phyloP scores from a whole-genome alignment of 768 basidiomycete species.

The Lentinula lateritia region DNA sequence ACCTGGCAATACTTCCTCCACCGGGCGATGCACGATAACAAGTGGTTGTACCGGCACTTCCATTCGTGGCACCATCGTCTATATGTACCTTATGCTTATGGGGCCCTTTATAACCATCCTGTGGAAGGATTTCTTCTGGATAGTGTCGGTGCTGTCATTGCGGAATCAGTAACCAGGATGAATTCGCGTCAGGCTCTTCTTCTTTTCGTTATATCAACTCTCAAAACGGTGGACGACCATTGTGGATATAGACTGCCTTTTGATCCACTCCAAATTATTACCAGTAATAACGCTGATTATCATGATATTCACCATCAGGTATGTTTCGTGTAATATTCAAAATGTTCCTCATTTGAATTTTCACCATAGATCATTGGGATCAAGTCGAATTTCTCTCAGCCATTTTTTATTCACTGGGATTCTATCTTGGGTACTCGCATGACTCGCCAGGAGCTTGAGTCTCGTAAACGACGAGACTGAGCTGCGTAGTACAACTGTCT shows the following conservation, averaged over 20 bases:
- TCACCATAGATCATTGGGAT: conserved; percentile 63
- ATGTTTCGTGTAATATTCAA: neutral
- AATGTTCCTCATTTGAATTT: neutral
- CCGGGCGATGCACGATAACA: conserved; percentile 85
- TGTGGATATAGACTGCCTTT: conserved; percentile 88
- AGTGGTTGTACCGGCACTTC: conserved; percentile 84
- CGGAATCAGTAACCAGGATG: conserved; percentile 65
- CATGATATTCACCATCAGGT: conserved; percentile 98
- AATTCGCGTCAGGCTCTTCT: conserved; percentile 78
- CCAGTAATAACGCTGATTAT: conserved; percentile 89
- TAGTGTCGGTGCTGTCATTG: conserved; percentile 70
- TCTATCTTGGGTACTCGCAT: conserved; percentile 75
- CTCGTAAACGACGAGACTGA: conserved; percentile 36
- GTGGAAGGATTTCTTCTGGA: conserved; percentile 92
- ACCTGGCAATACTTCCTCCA: conserved; percentile 99
- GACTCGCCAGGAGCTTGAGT: conserved; percentile 63
- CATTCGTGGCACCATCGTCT: conserved; percentile 95
- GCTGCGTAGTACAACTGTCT: conserved; percentile 13
- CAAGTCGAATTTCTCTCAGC: conserved; percentile 94
- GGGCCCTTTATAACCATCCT: conserved; percentile 96
- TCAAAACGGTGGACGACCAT: conserved; percentile 96
- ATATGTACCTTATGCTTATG: conserved; percentile 95
- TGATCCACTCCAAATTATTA: conserved; percentile 86
- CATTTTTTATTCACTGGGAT: conserved; percentile 97
- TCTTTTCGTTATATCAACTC: conserved; percentile 75